Percentiles rank a stretch among this genome's conserved stretches.
These are phyloP conservation scores for Fusarium drepaniforme DNA, from an alignment of 2,329 filamentous ascomycete species.

Conservation along the genomic window DNA sequence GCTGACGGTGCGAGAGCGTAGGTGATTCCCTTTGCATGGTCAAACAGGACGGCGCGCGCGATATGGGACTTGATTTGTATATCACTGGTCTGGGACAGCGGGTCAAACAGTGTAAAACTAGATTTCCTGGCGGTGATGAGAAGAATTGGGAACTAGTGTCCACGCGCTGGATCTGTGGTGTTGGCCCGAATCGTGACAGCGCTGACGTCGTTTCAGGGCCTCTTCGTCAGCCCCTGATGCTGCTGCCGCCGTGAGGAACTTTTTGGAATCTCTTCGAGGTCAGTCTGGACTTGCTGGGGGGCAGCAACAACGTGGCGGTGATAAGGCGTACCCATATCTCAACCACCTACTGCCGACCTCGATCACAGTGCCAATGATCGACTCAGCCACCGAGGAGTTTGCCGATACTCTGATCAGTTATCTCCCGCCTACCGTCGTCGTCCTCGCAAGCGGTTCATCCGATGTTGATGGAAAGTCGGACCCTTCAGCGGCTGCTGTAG, in stretches of 20 bases:
- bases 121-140: conserved; percentile 45
- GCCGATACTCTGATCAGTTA: conserved; percentile 82
- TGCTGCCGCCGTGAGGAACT: conserved; percentile 84
- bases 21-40: conserved; percentile 67
- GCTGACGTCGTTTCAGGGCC: conserved; percentile 68
- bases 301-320: conserved; percentile 49
- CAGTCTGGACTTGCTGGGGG: conserved; percentile 56
- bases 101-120: conserved; percentile 50
- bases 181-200: conserved; percentile 41
- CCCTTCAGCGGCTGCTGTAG: conserved; percentile 74
- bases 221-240: conserved; percentile 74
- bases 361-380: conserved; percentile 82
- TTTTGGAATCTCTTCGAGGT: conserved; percentile 84
- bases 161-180: conserved; percentile 38
- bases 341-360: conserved; percentile 85
- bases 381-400: conserved; percentile 71
- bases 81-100: conserved; percentile 39
- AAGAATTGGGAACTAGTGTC: conserved; percentile 46
- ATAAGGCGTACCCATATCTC: conserved; percentile 83
- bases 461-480: conserved; percentile 72
- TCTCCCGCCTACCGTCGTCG: conserved; percentile 82
- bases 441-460: conserved; percentile 76
- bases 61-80: conserved; percentile 37
- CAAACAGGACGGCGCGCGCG: conserved; percentile 39
- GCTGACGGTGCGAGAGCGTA: conserved; percentile 99